Percentiles rank a stretch among this genome's conserved stretches.
phyloP scores from a whole-genome alignment of 1,139 yeast genomes.

The Pichia sp. region DNA sequence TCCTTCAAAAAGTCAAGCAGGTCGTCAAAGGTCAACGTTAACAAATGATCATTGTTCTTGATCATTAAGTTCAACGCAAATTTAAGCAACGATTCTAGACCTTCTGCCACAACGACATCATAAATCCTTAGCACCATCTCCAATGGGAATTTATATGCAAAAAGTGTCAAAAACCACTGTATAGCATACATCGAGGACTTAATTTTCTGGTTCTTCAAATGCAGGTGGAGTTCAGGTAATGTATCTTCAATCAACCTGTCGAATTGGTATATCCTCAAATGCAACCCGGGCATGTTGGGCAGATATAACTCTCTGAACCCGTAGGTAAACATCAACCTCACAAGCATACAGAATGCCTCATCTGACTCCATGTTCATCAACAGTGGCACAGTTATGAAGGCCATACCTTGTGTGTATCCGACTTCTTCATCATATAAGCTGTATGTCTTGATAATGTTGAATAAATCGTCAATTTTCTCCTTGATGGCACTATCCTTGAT shows the following conservation, averaged over 20 bases:
- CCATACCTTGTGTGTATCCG: constrained; percentile 98
- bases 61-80: constrained; percentile 79
- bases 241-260: constrained; percentile 74
- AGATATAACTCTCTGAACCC: constrained; percentile 69
- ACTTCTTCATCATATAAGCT: constrained; percentile 86
- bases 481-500: constrained; percentile 50
- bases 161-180: constrained; percentile 92
- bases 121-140: constrained; percentile 77
- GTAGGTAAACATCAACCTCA: constrained; percentile 82
- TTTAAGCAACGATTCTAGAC: constrained; percentile 75
- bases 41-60: constrained; percentile 55
- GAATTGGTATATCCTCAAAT: constrained; percentile 78
- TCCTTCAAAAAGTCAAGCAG: constrained; percentile 74
- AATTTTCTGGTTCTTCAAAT: constrained; percentile 78
- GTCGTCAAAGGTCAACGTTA: constrained; percentile 67
- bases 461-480: constrained; percentile 56
- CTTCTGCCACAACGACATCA: constrained; percentile 85
- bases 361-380: constrained; percentile 76
- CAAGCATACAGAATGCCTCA: constrained; percentile 80
- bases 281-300: constrained; percentile 93
- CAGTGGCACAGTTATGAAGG: constrained; percentile 81
- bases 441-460: constrained; percentile 76
- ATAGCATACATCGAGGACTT: constrained; percentile 91
- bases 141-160: constrained; percentile 89
- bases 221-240: constrained; percentile 66